Evolutionary conservation across 371 early-diverging fungal species (phyloP), one percentile per base, ranked within the genome.

Genomic region (Parasitella parasitica): DNA sequence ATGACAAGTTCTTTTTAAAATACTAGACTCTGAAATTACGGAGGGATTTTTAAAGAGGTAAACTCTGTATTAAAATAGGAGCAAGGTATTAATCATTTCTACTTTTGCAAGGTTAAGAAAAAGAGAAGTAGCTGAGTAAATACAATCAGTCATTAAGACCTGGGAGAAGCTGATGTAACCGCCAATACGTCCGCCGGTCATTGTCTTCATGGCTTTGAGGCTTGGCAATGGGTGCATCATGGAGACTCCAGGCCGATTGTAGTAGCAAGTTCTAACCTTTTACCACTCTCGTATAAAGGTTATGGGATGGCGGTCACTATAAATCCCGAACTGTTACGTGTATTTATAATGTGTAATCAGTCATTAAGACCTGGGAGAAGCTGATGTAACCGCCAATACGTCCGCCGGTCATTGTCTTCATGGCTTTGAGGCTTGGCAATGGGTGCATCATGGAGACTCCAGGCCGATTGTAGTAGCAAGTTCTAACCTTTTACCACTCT

Each of bases 261-360:
- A 59, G 59, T 59, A 20, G 59, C 59, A 59, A 50, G 59, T 59
- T 59, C 59, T 59, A 59, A n/a, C 50, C 50, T 59, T 59, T 59
- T 59, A n/a, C 36, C 50, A 50, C 16, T 36, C 22, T 37, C 54
- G 54, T 48, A 27, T 49, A 37, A 50, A 59, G 59, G 26, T 50
- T 49, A 59, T 59, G 51, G 51, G 59, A 59, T 59, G 59, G 51
- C 59, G 59, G 59, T 50, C 50, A 49, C 35, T 59, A 36, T 59
- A 50, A 59, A 59, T 59, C 51, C 59, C 36, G 59, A 59, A 59
- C 35, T 50, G 59, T 27, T 59, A 59, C 50, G 59, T 49, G 37
- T 41, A 51, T 53, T 39, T 41, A 36, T 13, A n/a, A 36, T n/a
- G 37, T 36, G 37, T 7, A 36, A 7, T 36, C 37, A 34, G 20